Evolutionary conservation across 352 stramenopile genomes (phyloP), one percentile per base, ranked within the genome.

Genomic region (Blastocystis sp.): DNA sequence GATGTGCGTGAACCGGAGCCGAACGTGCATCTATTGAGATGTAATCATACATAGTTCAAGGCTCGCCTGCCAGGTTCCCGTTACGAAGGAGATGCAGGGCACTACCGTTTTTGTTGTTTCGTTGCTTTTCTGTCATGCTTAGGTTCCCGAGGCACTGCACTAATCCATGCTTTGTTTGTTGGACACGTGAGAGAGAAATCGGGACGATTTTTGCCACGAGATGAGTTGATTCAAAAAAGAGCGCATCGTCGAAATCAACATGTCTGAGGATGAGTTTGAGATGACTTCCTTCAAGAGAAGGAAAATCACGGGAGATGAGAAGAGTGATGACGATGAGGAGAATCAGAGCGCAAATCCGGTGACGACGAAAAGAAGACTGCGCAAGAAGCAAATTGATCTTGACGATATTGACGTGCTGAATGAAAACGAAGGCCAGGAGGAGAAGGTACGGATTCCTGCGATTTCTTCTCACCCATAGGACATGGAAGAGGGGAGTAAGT

Each of bases 251-350:
- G 34, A 0, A 28, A 45, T 69, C 61, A 68, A 84, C 24, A 84
- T 84, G 74, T 84, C 74, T 68, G 74, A 84, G 21, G 74, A 84
- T 69, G 74, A 84, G 11, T 84, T 69, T 59, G 74, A 34, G 17
- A 57, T 84, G 57, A 66, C 74, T 40, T 68, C 74, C 60, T 62
- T 84, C 57, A 84, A 84, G 34, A 38, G 74, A 52, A 68, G 74
- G 60, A 84, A 64, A 63, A 40, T 66, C 14, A 64, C 54, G 28
- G 24, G 19, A 19, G 19, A 61, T 28, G 61, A 66, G 38, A 52
- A 81, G 48, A 84, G 52, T 64, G 74, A 84, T 66, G 66, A 63
- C 42, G 74, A 84, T 34, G 45, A 68, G 17, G 57, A 64, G 24
- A 48, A 70, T n/a, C 52, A 84, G 45, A 21, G 17, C 6, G 21